Conservation (phyloP, 768 basidiomycete genomes). For the Brasilioporus rufonigricans region DNA sequence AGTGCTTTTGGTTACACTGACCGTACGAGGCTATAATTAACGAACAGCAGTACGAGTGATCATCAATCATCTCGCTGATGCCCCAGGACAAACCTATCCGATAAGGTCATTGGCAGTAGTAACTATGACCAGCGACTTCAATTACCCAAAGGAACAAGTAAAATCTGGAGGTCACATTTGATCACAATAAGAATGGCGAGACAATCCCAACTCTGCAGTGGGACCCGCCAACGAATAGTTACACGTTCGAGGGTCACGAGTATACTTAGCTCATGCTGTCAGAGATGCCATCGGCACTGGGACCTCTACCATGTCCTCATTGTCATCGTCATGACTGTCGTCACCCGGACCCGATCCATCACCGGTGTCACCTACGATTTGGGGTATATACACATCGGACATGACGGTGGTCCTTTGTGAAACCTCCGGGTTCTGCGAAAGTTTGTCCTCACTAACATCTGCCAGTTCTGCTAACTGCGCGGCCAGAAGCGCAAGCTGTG, state of each 20-base stretch:
- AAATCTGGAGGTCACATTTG: background rate
- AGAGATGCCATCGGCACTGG: constrained; percentile 20
- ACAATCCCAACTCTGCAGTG: background rate
- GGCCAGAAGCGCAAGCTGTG: constrained; percentile 68
- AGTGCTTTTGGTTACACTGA: no score
- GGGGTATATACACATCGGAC: background rate
- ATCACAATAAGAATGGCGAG: background rate
- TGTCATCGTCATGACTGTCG: constrained; percentile 10
- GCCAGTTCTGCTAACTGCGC: constrained; percentile 71
- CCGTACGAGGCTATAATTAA: no score
- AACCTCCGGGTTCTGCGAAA: constrained; percentile 27
- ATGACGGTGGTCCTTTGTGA: background rate
- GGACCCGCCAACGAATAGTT: background rate
- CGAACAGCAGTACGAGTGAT: background rate
- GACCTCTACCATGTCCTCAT: constrained; percentile 31
- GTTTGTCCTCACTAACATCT: constrained; percentile 36
- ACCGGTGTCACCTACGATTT: background rate
- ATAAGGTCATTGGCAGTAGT: no score
- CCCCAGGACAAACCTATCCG: no score
- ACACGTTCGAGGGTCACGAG: background rate
- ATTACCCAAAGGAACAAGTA: no score
- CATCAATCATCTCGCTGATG: background rate
- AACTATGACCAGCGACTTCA: no score
- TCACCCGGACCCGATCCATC: constrained; percentile 9
- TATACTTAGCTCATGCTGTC: constrained; percentile 6